Evolutionary conservation across 805 yeast genomes (phyloP).

Genomic region (Nakazawaea siamensis): DNA sequence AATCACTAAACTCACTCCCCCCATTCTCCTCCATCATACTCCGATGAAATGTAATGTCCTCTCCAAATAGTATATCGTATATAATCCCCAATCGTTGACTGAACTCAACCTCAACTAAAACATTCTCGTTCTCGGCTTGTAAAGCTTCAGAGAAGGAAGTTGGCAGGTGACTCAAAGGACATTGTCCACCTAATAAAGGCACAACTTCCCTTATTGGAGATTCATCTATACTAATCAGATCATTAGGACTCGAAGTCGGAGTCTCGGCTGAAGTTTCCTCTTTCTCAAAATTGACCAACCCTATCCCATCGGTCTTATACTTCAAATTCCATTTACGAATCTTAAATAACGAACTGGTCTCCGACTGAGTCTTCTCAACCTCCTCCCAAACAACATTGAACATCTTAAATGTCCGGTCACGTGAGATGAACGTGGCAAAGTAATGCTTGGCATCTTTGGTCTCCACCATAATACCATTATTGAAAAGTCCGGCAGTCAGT

Average conservation of each 20-base stretch:
- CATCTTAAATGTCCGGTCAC: constrained; percentile 70
- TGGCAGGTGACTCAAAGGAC: constrained; percentile 57
- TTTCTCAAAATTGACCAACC: constrained; percentile 16
- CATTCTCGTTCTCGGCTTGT: constrained; percentile 34
- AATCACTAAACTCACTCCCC: constrained; percentile 36
- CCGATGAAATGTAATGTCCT: constrained; percentile 32
- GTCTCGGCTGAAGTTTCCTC: not conserved
- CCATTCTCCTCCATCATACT: constrained; percentile 33
- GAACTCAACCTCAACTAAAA: constrained; percentile 41
- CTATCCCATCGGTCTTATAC: constrained; percentile 7
- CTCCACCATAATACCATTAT: constrained; percentile 76
- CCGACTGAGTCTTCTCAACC: constrained; percentile 14
- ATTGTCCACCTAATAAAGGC: constrained; percentile 23
- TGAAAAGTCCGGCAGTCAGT: constrained; percentile 81
- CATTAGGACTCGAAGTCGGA: not conserved
- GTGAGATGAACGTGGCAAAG: constrained; percentile 80
- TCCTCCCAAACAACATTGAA: constrained; percentile 64
- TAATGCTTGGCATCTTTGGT: constrained; percentile 58
- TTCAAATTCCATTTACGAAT: constrained; percentile 6
- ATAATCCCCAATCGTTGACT: constrained; percentile 74
- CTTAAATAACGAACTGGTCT: constrained; percentile 4
- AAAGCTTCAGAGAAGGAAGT: constrained; percentile 42
- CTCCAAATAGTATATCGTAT: constrained; percentile 64
- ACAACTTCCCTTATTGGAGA: constrained; percentile 11
- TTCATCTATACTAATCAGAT: constrained; percentile 16